Evolutionary conservation across 768 basidiomycete species (phyloP), one percentile per base, ranked within the genome.

Genomic region (Boletus bicolor): DNA sequence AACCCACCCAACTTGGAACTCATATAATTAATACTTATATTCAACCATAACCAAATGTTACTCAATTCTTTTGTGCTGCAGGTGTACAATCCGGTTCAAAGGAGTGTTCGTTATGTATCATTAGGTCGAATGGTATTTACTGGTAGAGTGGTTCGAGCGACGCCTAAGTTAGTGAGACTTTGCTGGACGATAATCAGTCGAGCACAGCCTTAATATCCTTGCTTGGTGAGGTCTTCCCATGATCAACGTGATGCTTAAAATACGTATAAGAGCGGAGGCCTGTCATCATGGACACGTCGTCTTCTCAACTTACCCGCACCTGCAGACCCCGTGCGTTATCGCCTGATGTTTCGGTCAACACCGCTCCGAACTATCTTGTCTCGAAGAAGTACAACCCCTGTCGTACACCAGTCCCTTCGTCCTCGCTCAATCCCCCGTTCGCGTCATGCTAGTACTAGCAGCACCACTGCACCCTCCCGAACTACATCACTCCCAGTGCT

Each of bases 291-390:
- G 11, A 34, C 6, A 42, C 49, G 17, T 17, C 26, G 15, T 38
- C 19, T 17, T 37, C 37, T 4, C 44, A 28, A 28, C 15, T 54
- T 7, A 5, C 21, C 26, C 11, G 17, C 44, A 36, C 45, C 36
- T 38, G 10, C 24, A 35, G 35, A 35, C 15, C 17, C 39, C 28
- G 26, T 21, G 14, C 28, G 28, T 28, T 28, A 28, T 28, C 6
- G 28, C 11, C 10, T 30, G 28, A 61, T 66, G 66, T 45, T 57
- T 26, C 57, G 66, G 6, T 50, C 59, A 42, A 43, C 55, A 11
- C 8, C 47, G 19, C 24, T 60, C 17, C 55, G 59, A 12, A 48
- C 51, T 7, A 42, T 51, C 35, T 44, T 50, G 46, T 15, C 44
- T 24, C 49, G 45, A 41, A 37, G 46, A n/a, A 34, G 45, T 35